Percentiles rank a stretch among this genome's conserved stretches.
phyloP scores from a whole-genome alignment of 106 monocot genomes.

The Dendrobium chrysotoxum region DNA sequence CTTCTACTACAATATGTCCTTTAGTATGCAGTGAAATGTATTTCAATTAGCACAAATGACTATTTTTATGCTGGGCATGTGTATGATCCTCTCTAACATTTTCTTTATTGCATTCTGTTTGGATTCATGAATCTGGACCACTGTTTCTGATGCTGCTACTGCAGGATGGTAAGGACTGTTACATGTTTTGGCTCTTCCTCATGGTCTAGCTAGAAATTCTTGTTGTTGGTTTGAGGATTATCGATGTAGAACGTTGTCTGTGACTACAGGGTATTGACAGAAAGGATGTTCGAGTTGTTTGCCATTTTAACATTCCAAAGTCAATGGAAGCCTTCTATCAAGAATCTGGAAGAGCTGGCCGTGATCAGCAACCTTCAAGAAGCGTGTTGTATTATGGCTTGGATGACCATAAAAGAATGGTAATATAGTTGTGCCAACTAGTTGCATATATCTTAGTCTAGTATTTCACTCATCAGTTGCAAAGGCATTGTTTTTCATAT shows the following conservation, averaged over 20 bases:
- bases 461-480: background rate
- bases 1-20: background rate
- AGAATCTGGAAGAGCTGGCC: constrained; percentile 96
- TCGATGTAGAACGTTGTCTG: background rate
- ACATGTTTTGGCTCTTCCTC: background rate
- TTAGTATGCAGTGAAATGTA: background rate
- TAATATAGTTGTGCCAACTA: constrained; percentile 11
- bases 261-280: constrained; percentile 87
- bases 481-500: background rate
- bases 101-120: background rate
- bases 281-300: constrained; percentile 87
- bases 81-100: background rate
- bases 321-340: constrained; percentile 97
- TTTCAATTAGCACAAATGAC: background rate
- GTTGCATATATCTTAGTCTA: background rate
- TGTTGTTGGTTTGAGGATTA: background rate
- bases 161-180: constrained; percentile 63
- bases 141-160: constrained; percentile 11
- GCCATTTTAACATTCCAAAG: constrained; percentile 87
- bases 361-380: constrained; percentile 75
- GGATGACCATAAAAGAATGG: constrained; percentile 87
- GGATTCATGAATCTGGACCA: constrained; percentile 6
- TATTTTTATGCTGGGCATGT: background rate
- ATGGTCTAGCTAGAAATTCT: background rate
- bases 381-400: constrained; percentile 89